phyloP scores from a whole-genome alignment of 75 land plant species.

The Picea glauca region DNA sequence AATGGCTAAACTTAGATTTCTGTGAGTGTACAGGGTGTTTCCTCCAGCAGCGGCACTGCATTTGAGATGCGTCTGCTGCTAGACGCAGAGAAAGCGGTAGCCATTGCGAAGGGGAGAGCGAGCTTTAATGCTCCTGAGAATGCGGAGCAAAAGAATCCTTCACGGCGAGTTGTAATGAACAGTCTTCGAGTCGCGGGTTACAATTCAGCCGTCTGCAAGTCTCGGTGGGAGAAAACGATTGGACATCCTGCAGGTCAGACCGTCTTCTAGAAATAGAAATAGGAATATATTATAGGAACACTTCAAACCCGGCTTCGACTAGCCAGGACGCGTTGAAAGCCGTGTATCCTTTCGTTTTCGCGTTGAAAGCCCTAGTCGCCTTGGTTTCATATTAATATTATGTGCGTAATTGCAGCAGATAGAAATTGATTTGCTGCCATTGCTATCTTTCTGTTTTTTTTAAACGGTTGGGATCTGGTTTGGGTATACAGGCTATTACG shows the following conservation, averaged over 20 bases:
- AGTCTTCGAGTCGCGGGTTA: constrained; percentile 7
- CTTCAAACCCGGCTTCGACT: too few relatives aligned
- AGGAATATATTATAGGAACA: too few relatives aligned
- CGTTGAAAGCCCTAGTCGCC: neutral
- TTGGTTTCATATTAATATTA: neutral
- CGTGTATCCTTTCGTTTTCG: neutral
- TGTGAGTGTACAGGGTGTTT: neutral
- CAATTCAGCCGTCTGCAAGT: constrained; percentile 58
- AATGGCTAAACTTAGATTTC: neutral
- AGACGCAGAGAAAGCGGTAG: neutral
- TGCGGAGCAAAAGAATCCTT: neutral
- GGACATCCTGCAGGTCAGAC: constrained; percentile 49
- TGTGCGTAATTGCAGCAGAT: too few relatives aligned
- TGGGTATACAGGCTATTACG: constrained; percentile 40
- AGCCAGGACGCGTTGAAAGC: too few relatives aligned
- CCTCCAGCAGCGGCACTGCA: neutral
- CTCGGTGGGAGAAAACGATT: constrained; percentile 45
- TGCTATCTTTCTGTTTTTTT: too few relatives aligned
- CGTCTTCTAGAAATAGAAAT: neutral
- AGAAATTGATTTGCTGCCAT: neutral
- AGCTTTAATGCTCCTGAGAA: neutral
- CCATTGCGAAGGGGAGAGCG: neutral
- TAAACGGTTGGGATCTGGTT: neutral
- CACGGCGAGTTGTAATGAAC: neutral
- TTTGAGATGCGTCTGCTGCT: neutral